phyloP scores from a whole-genome alignment of 1,284 basidiomycete species.

The Mycena sp. region DNA sequence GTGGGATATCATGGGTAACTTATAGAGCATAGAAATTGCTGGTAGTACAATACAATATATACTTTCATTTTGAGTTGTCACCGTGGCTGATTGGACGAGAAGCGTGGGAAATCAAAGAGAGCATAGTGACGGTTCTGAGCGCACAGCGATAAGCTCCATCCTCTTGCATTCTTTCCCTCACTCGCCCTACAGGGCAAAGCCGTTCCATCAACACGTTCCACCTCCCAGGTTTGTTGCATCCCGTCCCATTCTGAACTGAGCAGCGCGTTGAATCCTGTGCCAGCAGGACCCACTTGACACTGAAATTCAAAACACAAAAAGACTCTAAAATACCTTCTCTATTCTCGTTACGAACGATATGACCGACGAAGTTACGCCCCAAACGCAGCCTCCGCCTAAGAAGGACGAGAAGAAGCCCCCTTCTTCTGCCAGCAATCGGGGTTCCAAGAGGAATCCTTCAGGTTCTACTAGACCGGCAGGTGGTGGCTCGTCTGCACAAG shows the following conservation, averaged over 20 bases:
- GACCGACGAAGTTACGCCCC: conserved; percentile 79
- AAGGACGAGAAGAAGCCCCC: conserved; percentile 75
- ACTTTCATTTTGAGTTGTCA: neutral
- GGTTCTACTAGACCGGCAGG: conserved; percentile 60
- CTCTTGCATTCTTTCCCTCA: conserved; percentile 68
- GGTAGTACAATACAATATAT: conserved; percentile 11
- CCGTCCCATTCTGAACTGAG: conserved; percentile 26
- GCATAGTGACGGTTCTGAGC: conserved; percentile 7
- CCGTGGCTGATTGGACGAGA: conserved; percentile 8
- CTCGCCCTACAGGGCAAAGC: conserved; percentile 89
- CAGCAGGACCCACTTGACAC: conserved; percentile 43
- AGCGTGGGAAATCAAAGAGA: conserved; percentile 22
- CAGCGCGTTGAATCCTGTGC: conserved; percentile 32
- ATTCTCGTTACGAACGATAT: conserved; percentile 80
- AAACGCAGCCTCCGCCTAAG: conserved; percentile 63
- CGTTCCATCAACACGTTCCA: conserved; percentile 54
- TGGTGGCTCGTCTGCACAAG: conserved; percentile 50
- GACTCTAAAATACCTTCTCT: conserved; percentile 57
- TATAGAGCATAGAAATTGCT: conserved; percentile 27
- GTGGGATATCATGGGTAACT: conserved; percentile 31
- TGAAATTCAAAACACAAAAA: conserved; percentile 65
- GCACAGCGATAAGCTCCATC: conserved; percentile 45
- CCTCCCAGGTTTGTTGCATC: conserved; percentile 54
- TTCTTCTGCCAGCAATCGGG: conserved; percentile 55
- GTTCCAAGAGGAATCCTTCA: conserved; percentile 64